Conservation (phyloP, 192 early-diverging fungal genomes). For the Backusella liffmaniae region DNA sequence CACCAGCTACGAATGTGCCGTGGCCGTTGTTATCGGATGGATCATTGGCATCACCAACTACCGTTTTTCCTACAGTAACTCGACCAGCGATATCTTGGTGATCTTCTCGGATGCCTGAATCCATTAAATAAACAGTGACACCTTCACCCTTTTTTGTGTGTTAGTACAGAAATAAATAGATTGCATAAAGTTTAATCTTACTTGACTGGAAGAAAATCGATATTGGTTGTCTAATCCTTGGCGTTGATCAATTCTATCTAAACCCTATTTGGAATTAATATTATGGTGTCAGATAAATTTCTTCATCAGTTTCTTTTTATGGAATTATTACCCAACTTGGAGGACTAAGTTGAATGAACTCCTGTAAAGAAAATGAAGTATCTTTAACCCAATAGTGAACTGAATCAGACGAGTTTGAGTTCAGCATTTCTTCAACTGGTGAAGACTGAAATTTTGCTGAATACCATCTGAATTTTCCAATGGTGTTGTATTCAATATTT, state of each 20-base stretch:
- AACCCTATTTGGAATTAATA: slow-evolving; percentile 17
- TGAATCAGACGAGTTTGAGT: background rate
- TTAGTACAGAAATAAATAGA: background rate
- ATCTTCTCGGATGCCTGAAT: slow-evolving; percentile 63
- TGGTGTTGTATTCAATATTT: slow-evolving; percentile 7
- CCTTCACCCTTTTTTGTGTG: slow-evolving; percentile 56
- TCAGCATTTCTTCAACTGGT: slow-evolving; percentile 12
- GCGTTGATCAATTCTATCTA: slow-evolving; percentile 38
- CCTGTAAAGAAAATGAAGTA: slow-evolving; percentile 23
- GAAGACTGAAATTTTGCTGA: slow-evolving; percentile 25
- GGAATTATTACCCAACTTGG: slow-evolving; percentile 33
- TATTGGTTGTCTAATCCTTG: slow-evolving; percentile 28
- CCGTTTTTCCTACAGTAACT: slow-evolving; percentile 42
- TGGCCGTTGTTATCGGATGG: slow-evolving; percentile 49
- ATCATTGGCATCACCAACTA: slow-evolving; percentile 36
- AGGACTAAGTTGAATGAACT: slow-evolving; percentile 28
- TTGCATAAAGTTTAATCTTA: background rate
- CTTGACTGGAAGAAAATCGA: slow-evolving; percentile 19
- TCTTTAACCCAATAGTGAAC: slow-evolving; percentile 37
- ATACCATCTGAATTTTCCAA: slow-evolving; percentile 37
- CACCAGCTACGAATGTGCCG: slow-evolving; percentile 61
- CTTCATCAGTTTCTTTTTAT: slow-evolving; percentile 5
- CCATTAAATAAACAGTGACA: slow-evolving; percentile 91
- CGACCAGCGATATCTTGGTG: slow-evolving; percentile 53
- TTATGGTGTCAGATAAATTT: background rate